phyloP scores from a whole-genome alignment of 2,329 filamentous ascomycete species.

The Davidsoniella eucalypti region DNA sequence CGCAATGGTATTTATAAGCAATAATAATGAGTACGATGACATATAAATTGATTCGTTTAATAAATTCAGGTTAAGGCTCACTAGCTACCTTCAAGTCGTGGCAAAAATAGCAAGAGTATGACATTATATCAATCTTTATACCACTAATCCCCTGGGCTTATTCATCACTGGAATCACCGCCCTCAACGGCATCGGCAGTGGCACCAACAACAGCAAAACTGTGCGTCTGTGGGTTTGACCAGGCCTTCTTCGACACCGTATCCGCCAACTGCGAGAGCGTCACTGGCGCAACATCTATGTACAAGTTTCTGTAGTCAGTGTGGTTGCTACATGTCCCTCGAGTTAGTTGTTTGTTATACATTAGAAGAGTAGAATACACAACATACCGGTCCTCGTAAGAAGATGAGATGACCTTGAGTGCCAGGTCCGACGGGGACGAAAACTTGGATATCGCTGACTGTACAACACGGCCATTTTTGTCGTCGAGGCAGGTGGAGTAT shows the following conservation, averaged over 20 bases:
- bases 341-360: background rate
- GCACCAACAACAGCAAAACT: background rate
- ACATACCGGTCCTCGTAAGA: conserved; percentile 1
- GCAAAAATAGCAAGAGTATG: background rate
- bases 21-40: too few species aligned
- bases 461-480: background rate
- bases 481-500: conserved; percentile 12
- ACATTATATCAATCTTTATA: background rate
- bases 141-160: background rate
- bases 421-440: background rate
- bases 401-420: conserved; percentile 6
- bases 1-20: too few species aligned
- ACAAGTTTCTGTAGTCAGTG: conserved; percentile 1
- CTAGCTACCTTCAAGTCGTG: too few species aligned
- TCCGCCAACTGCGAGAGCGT: background rate
- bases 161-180: background rate
- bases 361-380: background rate
- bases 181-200: background rate
- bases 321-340: background rate
- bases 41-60: too few species aligned
- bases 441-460: conserved; percentile 5
- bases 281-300: background rate
- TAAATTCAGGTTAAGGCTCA: too few species aligned
- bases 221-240: background rate
- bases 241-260: background rate